A percentile compares a stretch with the other conserved stretches of the same genome.
Evolutionary conservation across 495 filamentous ascomycete species (phyloP).

Genomic region (Podospora anserina): DNA sequence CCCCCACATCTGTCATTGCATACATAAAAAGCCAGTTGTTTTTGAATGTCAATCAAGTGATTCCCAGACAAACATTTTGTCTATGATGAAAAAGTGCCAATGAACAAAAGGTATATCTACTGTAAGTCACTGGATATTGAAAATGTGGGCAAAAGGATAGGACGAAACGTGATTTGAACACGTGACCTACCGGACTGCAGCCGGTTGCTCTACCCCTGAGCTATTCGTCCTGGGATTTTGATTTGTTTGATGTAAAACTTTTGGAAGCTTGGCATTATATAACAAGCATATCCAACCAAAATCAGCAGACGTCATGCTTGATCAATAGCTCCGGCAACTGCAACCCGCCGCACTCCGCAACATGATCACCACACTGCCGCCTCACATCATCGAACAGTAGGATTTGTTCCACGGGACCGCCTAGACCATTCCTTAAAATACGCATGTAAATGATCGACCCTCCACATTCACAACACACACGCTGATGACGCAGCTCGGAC

Average conservation of each 20-base stretch:
- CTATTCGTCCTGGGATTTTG: conserved; percentile 20
- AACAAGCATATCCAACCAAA: background rate
- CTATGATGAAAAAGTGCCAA: too few relatives aligned
- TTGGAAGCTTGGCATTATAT: background rate
- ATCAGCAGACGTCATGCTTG: too few relatives aligned
- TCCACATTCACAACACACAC: background rate
- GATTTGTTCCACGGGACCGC: too few relatives aligned
- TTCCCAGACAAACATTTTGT: too few relatives aligned
- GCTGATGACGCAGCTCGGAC: background rate
- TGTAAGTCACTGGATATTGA: too few relatives aligned
- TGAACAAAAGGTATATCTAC: too few relatives aligned
- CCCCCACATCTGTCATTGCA: background rate
- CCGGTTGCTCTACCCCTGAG: conserved; percentile 30
- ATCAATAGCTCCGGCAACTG: too few relatives aligned
- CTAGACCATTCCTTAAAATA: background rate
- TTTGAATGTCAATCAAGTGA: too few relatives aligned
- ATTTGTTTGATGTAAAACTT: background rate
- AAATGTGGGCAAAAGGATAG: conserved; percentile 13
- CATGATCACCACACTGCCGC: too few relatives aligned
- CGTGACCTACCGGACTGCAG: conserved; percentile 31
- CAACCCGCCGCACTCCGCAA: too few relatives aligned
- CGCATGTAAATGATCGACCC: background rate
- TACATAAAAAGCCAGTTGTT: background rate
- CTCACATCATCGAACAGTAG: too few relatives aligned
- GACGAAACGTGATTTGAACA: conserved; percentile 30